Percentiles rank a stretch among this genome's conserved stretches.
phyloP scores from a whole-genome alignment of 768 basidiomycete species.

The Hirschioporus abietinus region DNA sequence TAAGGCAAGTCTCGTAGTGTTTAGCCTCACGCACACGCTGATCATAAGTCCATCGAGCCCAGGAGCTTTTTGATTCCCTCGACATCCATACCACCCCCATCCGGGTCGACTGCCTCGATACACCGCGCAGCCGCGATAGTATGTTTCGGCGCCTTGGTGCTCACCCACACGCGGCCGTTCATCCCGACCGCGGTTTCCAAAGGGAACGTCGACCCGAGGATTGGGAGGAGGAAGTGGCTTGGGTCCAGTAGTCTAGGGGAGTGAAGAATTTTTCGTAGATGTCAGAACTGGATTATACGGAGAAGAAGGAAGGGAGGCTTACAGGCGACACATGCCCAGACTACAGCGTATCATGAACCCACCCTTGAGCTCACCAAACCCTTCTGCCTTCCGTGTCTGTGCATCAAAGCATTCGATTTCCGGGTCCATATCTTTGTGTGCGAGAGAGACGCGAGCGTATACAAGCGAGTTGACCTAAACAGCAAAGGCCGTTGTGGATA shows the following conservation, averaged over 20 bases:
- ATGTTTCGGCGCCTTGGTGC: conserved; percentile 63
- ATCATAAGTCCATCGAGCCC: conserved; percentile 36
- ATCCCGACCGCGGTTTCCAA: conserved; percentile 85
- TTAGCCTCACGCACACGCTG: neutral
- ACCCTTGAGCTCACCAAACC: conserved; percentile 89
- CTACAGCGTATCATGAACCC: conserved; percentile 82
- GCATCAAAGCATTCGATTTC: conserved; percentile 96
- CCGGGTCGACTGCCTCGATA: conserved; percentile 77
- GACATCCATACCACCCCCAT: conserved; percentile 59
- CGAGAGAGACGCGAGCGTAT: conserved; percentile 88
- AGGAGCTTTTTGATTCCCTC: conserved; percentile 48
- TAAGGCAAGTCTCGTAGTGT: neutral
- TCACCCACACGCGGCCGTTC: conserved; percentile 92
- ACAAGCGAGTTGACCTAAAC: conserved; percentile 81
- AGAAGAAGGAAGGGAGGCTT: conserved; percentile 25
- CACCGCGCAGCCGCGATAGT: conserved; percentile 73
- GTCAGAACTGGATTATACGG: conserved; percentile 8
- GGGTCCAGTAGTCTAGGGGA: conserved; percentile 66
- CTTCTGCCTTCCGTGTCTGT: conserved; percentile 85
- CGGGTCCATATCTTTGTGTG: conserved; percentile 97
- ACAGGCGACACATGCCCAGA: conserved; percentile 83
- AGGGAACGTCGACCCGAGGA: conserved; percentile 77
- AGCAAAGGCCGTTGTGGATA: too few species aligned
- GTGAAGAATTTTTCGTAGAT: conserved; percentile 9
- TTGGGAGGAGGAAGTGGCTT: conserved; percentile 74